These are phyloP conservation scores for Penicillium parvum DNA, from an alignment of 495 filamentous ascomycete species.

Conservation along the genomic window DNA sequence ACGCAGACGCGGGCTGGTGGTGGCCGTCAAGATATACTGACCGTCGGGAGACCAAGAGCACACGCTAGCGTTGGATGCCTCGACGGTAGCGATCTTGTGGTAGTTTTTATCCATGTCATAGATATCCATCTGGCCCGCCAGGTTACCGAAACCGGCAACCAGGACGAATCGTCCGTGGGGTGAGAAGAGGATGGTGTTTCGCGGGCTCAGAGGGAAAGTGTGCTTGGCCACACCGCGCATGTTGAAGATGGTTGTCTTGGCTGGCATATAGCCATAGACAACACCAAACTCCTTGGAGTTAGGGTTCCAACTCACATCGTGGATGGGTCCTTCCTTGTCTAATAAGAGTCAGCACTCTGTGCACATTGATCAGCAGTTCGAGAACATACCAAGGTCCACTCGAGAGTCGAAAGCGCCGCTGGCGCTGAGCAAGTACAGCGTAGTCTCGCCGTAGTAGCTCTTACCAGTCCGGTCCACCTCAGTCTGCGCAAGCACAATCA, in stretches of 20 bases:
- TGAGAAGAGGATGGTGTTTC: conserved; percentile 94
- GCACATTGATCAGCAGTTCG: neutral
- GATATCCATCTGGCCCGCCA: conserved; percentile 95
- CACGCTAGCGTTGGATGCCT: conserved; percentile 90
- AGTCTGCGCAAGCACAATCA: conserved; percentile 95
- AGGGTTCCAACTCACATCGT: conserved; percentile 97
- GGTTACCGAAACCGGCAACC: conserved; percentile 93
- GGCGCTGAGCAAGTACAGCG: conserved; percentile 88
- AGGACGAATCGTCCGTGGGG: conserved; percentile 89
- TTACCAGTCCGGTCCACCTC: conserved; percentile 97
- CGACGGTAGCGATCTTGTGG: conserved; percentile 85
- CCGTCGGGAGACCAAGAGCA: conserved; percentile 97
- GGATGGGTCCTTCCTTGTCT: conserved; percentile 98
- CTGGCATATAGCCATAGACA: conserved; percentile 95
- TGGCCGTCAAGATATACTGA: conserved; percentile 90
- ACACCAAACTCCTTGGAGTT: conserved; percentile 97
- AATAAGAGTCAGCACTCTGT: neutral
- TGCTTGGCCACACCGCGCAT: conserved; percentile 73
- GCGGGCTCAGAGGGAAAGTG: conserved; percentile 75
- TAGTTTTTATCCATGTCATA: conserved; percentile 93
- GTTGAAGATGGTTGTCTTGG: conserved; percentile 97
- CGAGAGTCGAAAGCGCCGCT: conserved; percentile 90
- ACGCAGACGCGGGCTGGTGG: conserved; percentile 86
- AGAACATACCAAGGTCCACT: conserved; percentile 63
- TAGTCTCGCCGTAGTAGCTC: conserved; percentile 98